Base-by-base conservation (phyloP, 2,329 filamentous ascomycete genomes). In the Aschersonia sp. region DNA sequence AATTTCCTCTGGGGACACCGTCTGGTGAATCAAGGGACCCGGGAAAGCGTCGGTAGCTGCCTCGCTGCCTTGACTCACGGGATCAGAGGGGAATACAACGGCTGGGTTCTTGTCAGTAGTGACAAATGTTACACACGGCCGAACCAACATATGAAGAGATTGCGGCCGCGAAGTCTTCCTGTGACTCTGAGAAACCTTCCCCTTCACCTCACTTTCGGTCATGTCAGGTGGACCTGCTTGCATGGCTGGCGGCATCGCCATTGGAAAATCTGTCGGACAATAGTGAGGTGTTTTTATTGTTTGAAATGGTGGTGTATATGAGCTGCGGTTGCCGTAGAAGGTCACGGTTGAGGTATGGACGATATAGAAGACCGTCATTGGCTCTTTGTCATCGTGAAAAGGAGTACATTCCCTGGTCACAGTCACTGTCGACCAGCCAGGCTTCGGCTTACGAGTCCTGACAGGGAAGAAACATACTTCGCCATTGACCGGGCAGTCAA, bases 61-160 rank as follows among this genome's bases (percentile, higher is more conserved):
- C 32, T 53, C 50, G 30, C 63, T 64, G 51, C 71, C 73, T 51
- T 59, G 53, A 0, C 70, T 70, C 5, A 63, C 58, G 5, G 56
- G 50, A 12, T 66, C 58, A 2, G 65, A 61, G 1, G 68, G 55
- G 50, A 64, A 62, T 3, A 74, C 64, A 12, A 76, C 70, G 7
- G 69, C 66, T 0, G 74, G 73, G 48, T 76, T 76, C 55, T 75
- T 76, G 55, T 75, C 73, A 4, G 73, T 75, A 2, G 72, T 75
- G 45, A 71, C 56, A 44, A 74, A 68, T 4, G 67, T 71, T 44
- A 72, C 53, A 5, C 2, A 31, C 7, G 37, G 42, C 12, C 44
- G 41, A 12, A 37, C 12, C 8, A 37, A 12, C 12, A 46, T 3
- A 22, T 22, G 2, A 22, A 22, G 22, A 22, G 22, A 22, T 22